Evolutionary conservation across 2,329 filamentous ascomycete species (phyloP).

Genomic region (Exserohilum rostratum): DNA sequence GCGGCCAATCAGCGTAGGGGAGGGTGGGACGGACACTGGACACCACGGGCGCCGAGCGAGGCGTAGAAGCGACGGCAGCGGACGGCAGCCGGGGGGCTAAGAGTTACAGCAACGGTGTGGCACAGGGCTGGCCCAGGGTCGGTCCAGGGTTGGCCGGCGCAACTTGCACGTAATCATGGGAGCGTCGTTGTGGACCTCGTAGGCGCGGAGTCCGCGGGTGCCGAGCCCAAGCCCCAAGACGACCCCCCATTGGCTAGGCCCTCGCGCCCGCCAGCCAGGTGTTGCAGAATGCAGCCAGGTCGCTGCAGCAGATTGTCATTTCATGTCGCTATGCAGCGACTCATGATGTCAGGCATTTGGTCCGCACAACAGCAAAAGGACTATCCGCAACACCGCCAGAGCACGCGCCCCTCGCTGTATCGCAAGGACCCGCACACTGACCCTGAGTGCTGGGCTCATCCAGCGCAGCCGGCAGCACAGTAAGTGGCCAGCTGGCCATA

Average conservation of each 20-base stretch:
- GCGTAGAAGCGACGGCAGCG: neutral
- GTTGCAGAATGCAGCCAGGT: neutral
- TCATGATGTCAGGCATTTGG: neutral
- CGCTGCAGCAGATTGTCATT: neutral
- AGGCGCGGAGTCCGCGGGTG: neutral
- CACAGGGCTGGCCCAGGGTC: neutral
- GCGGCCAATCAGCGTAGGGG: neutral
- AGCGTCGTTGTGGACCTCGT: neutral
- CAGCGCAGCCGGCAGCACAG: neutral
- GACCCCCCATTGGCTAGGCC: neutral
- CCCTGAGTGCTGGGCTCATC: neutral
- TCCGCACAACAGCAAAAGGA: no score
- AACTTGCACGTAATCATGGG: neutral
- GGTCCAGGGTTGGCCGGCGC: neutral
- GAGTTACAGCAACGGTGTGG: neutral
- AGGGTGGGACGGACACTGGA: neutral
- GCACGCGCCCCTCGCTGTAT: no score
- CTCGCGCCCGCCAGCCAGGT: neutral
- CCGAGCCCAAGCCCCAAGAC: neutral
- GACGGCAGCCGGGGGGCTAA: neutral
- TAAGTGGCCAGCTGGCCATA: neutral
- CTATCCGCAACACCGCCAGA: no score
- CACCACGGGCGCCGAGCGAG: slow-evolving; percentile 1
- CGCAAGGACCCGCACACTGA: neutral
- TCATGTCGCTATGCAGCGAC: neutral